Evolutionary conservation across 441 rosid species (phyloP), one percentile per base, ranked within the genome.

Genomic region (Caryocar brasiliense): DNA sequence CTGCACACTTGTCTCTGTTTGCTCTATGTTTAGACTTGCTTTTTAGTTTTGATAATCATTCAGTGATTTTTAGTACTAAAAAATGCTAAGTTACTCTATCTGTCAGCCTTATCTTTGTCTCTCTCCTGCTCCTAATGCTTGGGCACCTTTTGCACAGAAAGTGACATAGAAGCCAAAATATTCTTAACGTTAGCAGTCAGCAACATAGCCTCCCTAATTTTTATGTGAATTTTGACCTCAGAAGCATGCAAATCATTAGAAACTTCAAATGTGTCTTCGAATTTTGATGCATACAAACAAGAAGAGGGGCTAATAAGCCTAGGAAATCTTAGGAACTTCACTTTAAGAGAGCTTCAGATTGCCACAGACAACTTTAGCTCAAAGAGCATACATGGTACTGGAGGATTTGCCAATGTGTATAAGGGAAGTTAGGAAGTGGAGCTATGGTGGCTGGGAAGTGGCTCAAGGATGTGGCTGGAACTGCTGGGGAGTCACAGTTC

Each of bases 381-480:
- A 28, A 85, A 79, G 64, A 74, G 67, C 60, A 78, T 88, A 39
- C 95, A 85, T 32, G 95, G 95, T 14, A 67, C 84, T 0, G 97
- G 97, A 47, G 97, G 97, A 21, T 88, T 85, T 52, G 95, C 95
- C 55, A 74, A 83, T 73, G 97, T 86, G 19, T 89, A 89, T 72
- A 78, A 70, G 71, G 97, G 93, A 36, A 77, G 77, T 72, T 89
- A 2, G 88, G 66, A 11, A 81, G 76, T 33, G 86, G 88, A 40
- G 73, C 78, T 0, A 14, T 73, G 68, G 78, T 86, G 64, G 95
- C 93, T 0, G 97, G 85, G 56, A 89, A 89, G 61, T 69, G 93
- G 45, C 59, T 85, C 6, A 89, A 86, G 68, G 88, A 81, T 58
- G 50, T 78, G 41, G 70, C 77, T 15, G 97, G 95, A 47, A 57